A percentile compares a stretch with the other conserved stretches of the same genome.
Conservation (phyloP, 2,329 filamentous ascomycete genomes). For the Colletotrichum salicis region DNA sequence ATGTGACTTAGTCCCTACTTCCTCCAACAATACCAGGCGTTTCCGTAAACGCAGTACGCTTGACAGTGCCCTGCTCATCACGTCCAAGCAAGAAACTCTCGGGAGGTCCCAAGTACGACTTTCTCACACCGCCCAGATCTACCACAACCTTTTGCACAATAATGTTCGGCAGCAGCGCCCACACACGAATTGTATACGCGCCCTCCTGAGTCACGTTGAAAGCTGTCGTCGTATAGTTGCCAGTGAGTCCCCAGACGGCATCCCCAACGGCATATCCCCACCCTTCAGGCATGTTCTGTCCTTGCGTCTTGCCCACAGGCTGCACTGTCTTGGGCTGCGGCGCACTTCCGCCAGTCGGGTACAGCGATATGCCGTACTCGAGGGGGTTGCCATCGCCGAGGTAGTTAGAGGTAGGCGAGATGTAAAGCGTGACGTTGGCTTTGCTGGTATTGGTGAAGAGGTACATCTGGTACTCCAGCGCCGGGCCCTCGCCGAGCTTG, state of each 20-base stretch:
- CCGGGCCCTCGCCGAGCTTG: slow-evolving; percentile 59
- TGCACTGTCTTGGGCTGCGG: slow-evolving; percentile 48
- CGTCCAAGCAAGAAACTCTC: slow-evolving; percentile 62
- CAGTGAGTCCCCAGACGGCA: slow-evolving; percentile 56
- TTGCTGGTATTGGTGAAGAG: slow-evolving; percentile 64
- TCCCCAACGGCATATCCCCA: slow-evolving; percentile 58
- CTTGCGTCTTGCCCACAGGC: slow-evolving; percentile 55
- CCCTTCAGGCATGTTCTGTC: slow-evolving; percentile 51
- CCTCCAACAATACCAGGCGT: slow-evolving; percentile 34
- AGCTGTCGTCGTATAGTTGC: slow-evolving; percentile 56
- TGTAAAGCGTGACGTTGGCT: slow-evolving; percentile 57
- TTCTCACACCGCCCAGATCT: slow-evolving; percentile 63
- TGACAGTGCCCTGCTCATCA: slow-evolving; percentile 49
- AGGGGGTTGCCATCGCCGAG: slow-evolving; percentile 60
- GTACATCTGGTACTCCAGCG: slow-evolving; percentile 70
- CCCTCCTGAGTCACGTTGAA: slow-evolving; percentile 54
- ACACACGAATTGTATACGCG: slow-evolving; percentile 61
- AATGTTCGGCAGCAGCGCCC: slow-evolving; percentile 63
- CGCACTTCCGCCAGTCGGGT: slow-evolving; percentile 47
- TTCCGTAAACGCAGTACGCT: slow-evolving; percentile 50
- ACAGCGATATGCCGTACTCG: slow-evolving; percentile 61
- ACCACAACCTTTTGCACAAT: slow-evolving; percentile 67
- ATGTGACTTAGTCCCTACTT: background rate
- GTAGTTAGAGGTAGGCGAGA: slow-evolving; percentile 65
- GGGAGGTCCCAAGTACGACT: slow-evolving; percentile 66